Base-by-base conservation (phyloP, 2,329 filamentous ascomycete species). In the Colletotrichum nymphaeae region DNA sequence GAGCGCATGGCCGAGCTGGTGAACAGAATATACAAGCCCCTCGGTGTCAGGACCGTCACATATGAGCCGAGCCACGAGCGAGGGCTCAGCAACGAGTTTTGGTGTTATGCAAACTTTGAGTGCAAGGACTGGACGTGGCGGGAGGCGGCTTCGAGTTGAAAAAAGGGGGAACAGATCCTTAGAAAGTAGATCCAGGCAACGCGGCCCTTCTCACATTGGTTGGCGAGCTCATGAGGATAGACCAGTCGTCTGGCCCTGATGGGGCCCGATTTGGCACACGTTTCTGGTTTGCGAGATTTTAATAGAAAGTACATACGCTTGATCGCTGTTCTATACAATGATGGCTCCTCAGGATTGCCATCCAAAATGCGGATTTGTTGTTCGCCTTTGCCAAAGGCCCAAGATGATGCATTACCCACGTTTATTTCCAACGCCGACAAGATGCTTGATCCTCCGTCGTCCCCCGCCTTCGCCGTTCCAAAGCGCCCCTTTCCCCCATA, bases 51-150 rank as follows among this genome's bases (percentile, higher is more conserved):
- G 67, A 91, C 91, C 5, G 95, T 93, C 0, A 90, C 88, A 1
- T 95, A 92, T 79, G 89, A 92, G 77, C 91, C 92, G 4, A 85
- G 87, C 75, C 94, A 96, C 78, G 87, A 89, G n/a, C 90, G 90
- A 74, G 93, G 93, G 0, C 83, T 97, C 73, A 94, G 93, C 81
- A 97, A 97, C 78, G 93, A 95, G 81, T 97, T 95, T 80, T 88
- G 90, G 78, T 95, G 93, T 81, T 96, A 94, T 78, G 90, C 94
- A 28, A 95, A 94, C 79, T 95, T 94, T 78, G 92, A 94, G 80
- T 90, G 91, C 77, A 83, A 83, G 7, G 81, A 80, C 5, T 90
- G 89, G 87, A 82, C 79, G 56, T 89, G 83, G 82, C 28, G 42
- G 26, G 49, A 56, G 28, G 77, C 80, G 68, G 74, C 67, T 67